A percentile compares a stretch with the other conserved stretches of the same genome.
Conservation (phyloP, 75 land plant genomes). For the Pinus taeda region DNA sequence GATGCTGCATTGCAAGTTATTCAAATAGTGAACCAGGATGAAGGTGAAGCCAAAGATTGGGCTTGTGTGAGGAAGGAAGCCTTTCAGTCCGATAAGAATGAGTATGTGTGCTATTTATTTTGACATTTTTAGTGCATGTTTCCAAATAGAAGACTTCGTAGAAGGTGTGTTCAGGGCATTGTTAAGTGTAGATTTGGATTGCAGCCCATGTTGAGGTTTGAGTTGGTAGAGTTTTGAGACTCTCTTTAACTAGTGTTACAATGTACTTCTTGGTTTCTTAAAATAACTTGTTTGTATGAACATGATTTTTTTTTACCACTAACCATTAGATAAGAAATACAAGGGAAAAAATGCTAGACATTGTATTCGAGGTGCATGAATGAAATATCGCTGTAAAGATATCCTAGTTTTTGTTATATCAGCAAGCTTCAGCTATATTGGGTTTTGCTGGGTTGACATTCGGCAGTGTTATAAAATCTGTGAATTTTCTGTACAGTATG, state of each 20-base stretch:
- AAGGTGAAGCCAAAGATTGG: conserved; percentile 76
- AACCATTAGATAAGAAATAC: no score
- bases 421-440: background rate
- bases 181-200: background rate
- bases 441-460: background rate
- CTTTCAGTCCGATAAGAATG: conserved; percentile 81
- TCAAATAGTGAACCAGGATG: conserved; percentile 39
- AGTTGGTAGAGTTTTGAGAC: background rate
- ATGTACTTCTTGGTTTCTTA: background rate
- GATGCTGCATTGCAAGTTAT: conserved; percentile 58
- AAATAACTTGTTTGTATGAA: background rate
- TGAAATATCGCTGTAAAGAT: background rate
- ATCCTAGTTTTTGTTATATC: background rate
- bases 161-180: background rate
- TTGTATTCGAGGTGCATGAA: background rate
- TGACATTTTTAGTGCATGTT: background rate
- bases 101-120: conserved; percentile 49
- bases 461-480: background rate
- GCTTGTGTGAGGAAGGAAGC: conserved; percentile 89
- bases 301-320: background rate
- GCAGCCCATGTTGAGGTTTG: background rate
- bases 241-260: background rate
- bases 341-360: no score
- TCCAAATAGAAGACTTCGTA: background rate
- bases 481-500: no score